Conservation (phyloP, 2,329 filamentous ascomycete genomes). For the Claviceps digitariae region DNA sequence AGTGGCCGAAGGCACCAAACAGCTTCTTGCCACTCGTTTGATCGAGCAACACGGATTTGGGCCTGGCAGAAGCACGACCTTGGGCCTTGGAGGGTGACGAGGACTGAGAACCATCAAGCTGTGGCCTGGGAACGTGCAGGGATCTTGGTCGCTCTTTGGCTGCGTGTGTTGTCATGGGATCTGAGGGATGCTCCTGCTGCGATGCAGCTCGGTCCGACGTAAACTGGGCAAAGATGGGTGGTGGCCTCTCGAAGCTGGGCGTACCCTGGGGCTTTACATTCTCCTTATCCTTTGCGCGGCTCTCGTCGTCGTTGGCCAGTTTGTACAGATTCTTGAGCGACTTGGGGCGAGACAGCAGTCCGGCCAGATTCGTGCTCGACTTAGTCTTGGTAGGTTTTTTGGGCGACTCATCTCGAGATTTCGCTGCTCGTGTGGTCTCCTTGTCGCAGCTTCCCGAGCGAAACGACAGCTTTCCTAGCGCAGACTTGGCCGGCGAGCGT, state of each 20-base stretch:
- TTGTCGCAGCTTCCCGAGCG: slow-evolving; percentile 25
- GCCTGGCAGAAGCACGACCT: slow-evolving; percentile 18
- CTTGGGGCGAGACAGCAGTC: slow-evolving; percentile 60
- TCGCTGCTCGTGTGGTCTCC: slow-evolving; percentile 20
- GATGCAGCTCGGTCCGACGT: slow-evolving; percentile 12
- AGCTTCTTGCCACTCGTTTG: slow-evolving; percentile 22
- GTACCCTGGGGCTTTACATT: slow-evolving; percentile 49
- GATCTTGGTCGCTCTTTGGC: slow-evolving; percentile 37
- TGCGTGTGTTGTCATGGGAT: slow-evolving; percentile 3
- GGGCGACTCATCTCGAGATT: slow-evolving; percentile 33
- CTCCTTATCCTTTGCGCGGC: slow-evolving; percentile 59
- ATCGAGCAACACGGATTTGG: slow-evolving; percentile 22
- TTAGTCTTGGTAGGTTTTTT: slow-evolving; percentile 65
- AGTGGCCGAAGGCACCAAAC: slow-evolving; percentile 25
- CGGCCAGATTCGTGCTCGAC: slow-evolving; percentile 69
- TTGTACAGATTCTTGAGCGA: slow-evolving; percentile 55
- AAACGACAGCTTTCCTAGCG: slow-evolving; percentile 25
- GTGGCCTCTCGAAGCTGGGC: slow-evolving; percentile 23
- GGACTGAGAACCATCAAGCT: slow-evolving; percentile 9
- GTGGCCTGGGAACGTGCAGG: slow-evolving; percentile 25
- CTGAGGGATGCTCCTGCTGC: slow-evolving; percentile 1
- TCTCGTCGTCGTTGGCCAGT: slow-evolving; percentile 36
- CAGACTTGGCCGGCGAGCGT: slow-evolving; percentile 14
- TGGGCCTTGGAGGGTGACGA: slow-evolving; percentile 13
- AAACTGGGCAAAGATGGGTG: slow-evolving; percentile 76